phyloP scores from a whole-genome alignment of 805 yeast genomes.

The Candida stauntonica region DNA sequence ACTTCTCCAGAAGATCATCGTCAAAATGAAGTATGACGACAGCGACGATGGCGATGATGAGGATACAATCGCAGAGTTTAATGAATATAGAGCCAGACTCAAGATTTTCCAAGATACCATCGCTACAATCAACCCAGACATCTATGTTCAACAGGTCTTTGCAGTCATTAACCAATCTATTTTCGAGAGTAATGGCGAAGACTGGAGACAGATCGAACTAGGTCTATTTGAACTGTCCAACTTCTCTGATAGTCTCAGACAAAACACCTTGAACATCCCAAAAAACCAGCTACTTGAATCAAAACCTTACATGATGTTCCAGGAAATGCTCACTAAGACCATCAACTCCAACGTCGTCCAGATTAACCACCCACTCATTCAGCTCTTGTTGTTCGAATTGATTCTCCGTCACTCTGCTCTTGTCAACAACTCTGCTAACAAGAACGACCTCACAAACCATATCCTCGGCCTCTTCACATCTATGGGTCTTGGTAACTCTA shows the following conservation, averaged over 20 bases:
- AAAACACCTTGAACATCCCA: slow-evolving; percentile 67
- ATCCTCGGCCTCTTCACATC: slow-evolving; percentile 77
- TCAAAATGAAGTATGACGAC: slow-evolving; percentile 79
- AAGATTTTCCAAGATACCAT: slow-evolving; percentile 83
- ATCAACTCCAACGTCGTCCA: slow-evolving; percentile 43
- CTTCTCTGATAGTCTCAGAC: slow-evolving; percentile 74
- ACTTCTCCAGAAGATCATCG: slow-evolving; percentile 62
- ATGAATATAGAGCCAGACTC: slow-evolving; percentile 70
- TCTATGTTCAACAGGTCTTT: slow-evolving; percentile 58
- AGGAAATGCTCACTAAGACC: slow-evolving; percentile 51
- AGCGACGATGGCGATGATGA: slow-evolving; percentile 69
- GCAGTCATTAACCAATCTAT: slow-evolving; percentile 52
- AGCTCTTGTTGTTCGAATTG: slow-evolving; percentile 77
- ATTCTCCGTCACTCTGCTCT: slow-evolving; percentile 74
- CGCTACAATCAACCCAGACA: slow-evolving; percentile 51
- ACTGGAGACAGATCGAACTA: slow-evolving; percentile 84
- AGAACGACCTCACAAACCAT: slow-evolving; percentile 49
- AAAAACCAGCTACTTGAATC: slow-evolving; percentile 62
- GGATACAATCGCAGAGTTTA: slow-evolving; percentile 72
- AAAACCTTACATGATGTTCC: slow-evolving; percentile 58
- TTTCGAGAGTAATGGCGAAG: slow-evolving; percentile 31
- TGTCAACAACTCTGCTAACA: slow-evolving; percentile 42
- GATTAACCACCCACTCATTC: slow-evolving; percentile 77
- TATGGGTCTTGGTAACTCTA: slow-evolving; percentile 73
- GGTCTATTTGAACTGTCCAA: slow-evolving; percentile 80